Evolutionary conservation across 345 rosid species (phyloP), one percentile per base, ranked within the genome.

Genomic region (Draba incana): DNA sequence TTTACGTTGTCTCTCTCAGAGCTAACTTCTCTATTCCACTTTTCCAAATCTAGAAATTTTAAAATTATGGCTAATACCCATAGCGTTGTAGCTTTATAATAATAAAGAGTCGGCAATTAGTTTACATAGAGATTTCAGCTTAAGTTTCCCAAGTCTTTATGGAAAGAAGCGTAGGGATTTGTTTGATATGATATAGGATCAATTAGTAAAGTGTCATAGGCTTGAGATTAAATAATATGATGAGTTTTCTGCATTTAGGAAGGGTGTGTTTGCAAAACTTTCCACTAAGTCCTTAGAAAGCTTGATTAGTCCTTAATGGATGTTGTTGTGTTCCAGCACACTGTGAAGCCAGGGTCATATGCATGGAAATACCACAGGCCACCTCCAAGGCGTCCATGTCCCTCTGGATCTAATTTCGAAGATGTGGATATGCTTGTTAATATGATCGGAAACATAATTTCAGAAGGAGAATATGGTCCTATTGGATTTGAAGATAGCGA

Each of bases 321-420:
- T 74, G 72, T 74, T 84, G 72, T 85, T 83, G 79, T 82, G 76
- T 87, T 83, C 86, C 84, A 79, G 85, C 86, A 81, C 82, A 79
- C 81, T 12, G 84, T 89, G 78, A 85, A 78, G 90, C 86, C 86
- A 56, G 89, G 96, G 71, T 89, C 96, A 50, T 92, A 84, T 77
- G 75, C 83, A 77, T 87, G 95, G 92, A 84, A 77, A 77, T 79
- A 84, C 79, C 76, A 78, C 81, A 77, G 86, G 77, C 84, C 87
- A 54, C 87, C 93, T 75, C 95, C 92, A 24, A 71, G 84, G 62
- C 79, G 79, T 74, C 77, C 70, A 24, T 81, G 77, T 53, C 76
- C 81, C 27, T 43, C 68, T 74, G 57, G 72, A 35, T 51, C 72
- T 20, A 74, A 74, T 42, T 60, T 69, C 52, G 66, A 84, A 66